phyloP scores from a whole-genome alignment of 169 alveolate genomes.

The Hammondia hammondi region DNA sequence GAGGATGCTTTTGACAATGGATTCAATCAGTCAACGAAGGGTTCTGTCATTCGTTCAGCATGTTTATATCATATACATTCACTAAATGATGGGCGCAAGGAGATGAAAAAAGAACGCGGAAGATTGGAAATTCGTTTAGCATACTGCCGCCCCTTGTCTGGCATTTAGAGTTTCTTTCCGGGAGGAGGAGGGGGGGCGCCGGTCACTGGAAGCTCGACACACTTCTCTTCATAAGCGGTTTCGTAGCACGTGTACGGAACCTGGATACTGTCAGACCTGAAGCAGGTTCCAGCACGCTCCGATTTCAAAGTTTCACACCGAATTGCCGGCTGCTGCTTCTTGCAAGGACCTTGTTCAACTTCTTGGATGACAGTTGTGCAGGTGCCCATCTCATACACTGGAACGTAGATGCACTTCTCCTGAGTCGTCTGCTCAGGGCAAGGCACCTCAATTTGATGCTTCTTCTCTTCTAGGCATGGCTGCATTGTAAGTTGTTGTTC shows the following conservation, averaged over 20 bases:
- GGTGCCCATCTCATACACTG: constrained; percentile 66
- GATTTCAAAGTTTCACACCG: constrained; percentile 42
- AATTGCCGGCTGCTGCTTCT: constrained; percentile 49
- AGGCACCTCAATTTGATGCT: constrained; percentile 35
- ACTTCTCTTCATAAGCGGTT: constrained; percentile 58
- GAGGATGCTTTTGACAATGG: too few species aligned
- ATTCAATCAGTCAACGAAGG: too few species aligned
- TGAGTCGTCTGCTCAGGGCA: constrained; percentile 65
- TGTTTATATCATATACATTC: background rate
- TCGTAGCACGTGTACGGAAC: constrained; percentile 69
- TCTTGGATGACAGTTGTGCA: constrained; percentile 63
- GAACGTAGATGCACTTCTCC: constrained; percentile 63
- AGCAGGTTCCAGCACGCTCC: constrained; percentile 60
- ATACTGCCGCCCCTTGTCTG: background rate
- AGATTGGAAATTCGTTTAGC: too few species aligned
- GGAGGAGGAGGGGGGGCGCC: constrained; percentile 52
- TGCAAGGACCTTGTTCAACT: constrained; percentile 50
- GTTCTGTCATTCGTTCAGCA: background rate
- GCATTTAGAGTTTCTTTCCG: background rate
- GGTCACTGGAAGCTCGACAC: constrained; percentile 60
- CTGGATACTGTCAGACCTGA: constrained; percentile 49
- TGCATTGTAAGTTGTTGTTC: constrained; percentile 40
- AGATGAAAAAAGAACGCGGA: too few species aligned
- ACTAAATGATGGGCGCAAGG: background rate
- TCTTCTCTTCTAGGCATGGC: constrained; percentile 52